These are phyloP conservation scores for Exophiala bonariae DNA, from an alignment of 2,329 filamentous ascomycete genomes.

Conservation along the genomic window DNA sequence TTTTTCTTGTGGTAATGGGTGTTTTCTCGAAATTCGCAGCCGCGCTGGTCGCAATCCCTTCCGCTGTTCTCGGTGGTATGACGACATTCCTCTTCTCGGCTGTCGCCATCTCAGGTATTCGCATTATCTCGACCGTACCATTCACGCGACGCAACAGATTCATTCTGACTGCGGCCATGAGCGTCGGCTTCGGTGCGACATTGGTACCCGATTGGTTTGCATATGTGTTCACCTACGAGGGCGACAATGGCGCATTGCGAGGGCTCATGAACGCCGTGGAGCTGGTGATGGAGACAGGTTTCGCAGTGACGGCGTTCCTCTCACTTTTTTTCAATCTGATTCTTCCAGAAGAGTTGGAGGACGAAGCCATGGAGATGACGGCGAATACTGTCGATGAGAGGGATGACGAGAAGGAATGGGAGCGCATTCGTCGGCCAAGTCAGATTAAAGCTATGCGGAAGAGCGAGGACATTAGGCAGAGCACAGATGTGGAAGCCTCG, in stretches of 20 bases:
- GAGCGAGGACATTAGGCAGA: conserved; percentile 8
- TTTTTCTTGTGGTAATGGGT: conserved; percentile 67
- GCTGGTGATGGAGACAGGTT: conserved; percentile 66
- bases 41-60: conserved; percentile 64
- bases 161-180: conserved; percentile 61
- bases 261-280: conserved; percentile 51
- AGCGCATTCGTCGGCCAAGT: conserved; percentile 16
- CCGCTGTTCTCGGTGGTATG: conserved; percentile 45
- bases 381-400: conserved; percentile 18
- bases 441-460: conserved; percentile 8
- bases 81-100: conserved; percentile 66
- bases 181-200: conserved; percentile 57
- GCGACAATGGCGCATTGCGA: conserved; percentile 68
- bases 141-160: conserved; percentile 67
- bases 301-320: conserved; percentile 66
- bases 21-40: conserved; percentile 71
- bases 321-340: conserved; percentile 71
- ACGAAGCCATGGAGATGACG: conserved; percentile 21
- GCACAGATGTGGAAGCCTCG: conserved; percentile 6
- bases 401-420: conserved; percentile 23
- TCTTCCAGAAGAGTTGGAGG: conserved; percentile 71
- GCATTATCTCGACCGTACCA: conserved; percentile 61
- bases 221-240: conserved; percentile 45
- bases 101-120: conserved; percentile 64
- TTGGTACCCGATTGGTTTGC: conserved; percentile 45